phyloP scores from a whole-genome alignment of 805 yeast genomes.

The Yarrowia sp. region DNA sequence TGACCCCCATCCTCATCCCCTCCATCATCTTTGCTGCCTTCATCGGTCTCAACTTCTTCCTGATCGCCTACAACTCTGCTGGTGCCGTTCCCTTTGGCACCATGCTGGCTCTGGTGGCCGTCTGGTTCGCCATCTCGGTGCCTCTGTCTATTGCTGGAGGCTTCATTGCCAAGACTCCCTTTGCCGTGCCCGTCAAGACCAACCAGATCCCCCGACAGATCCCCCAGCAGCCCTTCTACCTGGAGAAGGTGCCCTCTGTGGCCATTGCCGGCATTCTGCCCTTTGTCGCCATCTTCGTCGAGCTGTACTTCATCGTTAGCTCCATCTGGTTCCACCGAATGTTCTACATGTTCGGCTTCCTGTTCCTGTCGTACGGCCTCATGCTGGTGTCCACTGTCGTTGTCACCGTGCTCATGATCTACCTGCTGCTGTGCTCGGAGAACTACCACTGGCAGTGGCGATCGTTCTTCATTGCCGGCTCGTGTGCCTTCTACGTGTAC shows the following conservation, averaged over 20 bases:
- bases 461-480: slow-evolving; percentile 84
- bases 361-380: slow-evolving; percentile 84
- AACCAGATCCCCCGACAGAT: slow-evolving; percentile 97
- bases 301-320: slow-evolving; percentile 88
- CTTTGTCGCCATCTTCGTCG: slow-evolving; percentile 92
- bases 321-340: slow-evolving; percentile 93
- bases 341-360: slow-evolving; percentile 97
- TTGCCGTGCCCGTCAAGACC: slow-evolving; percentile 81
- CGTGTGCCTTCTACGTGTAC: slow-evolving; percentile 84
- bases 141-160: slow-evolving; percentile 90
- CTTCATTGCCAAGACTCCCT: slow-evolving; percentile 64
- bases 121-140: slow-evolving; percentile 86
- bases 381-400: slow-evolving; percentile 82
- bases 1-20: slow-evolving; percentile 89
- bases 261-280: slow-evolving; percentile 90
- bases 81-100: slow-evolving; percentile 96
- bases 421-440: slow-evolving; percentile 85
- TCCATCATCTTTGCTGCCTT: slow-evolving; percentile 70
- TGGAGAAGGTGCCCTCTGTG: slow-evolving; percentile 70
- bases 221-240: slow-evolving; percentile 87
- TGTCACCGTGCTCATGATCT: slow-evolving; percentile 79
- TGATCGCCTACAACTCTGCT: slow-evolving; percentile 78
- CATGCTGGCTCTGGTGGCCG: slow-evolving; percentile 74
- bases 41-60: slow-evolving; percentile 77
- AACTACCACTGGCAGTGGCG: slow-evolving; percentile 99